Evolutionary conservation across 2,329 filamentous ascomycete species (phyloP).

Genomic region (Colletotrichum sp.): DNA sequence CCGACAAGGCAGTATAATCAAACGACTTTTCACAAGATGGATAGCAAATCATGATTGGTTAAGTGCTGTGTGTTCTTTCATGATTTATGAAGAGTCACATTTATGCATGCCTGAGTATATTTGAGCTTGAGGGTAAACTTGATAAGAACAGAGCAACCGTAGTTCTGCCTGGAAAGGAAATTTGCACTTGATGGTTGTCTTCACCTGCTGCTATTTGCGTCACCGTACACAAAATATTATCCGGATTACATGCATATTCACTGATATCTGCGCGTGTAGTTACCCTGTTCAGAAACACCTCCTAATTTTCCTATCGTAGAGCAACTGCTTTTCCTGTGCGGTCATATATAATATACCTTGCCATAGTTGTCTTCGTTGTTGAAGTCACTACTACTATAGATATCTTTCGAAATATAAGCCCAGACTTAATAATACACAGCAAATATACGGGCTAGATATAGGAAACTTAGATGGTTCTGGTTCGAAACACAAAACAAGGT

Average conservation of each 20-base stretch:
- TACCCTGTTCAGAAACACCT: too few species aligned
- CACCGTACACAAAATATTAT: neutral
- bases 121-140: neutral
- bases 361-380: too few species aligned
- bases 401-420: neutral
- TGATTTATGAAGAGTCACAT: neutral
- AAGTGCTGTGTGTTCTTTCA: too few species aligned
- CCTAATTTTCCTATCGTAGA: too few species aligned
- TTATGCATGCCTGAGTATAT: neutral
- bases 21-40: too few species aligned
- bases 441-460: neutral
- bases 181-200: rapidly evolving
- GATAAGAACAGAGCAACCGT: neutral
- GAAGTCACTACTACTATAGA: neutral
- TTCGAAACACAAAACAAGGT: neutral
- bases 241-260: neutral
- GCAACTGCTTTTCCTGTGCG: neutral
- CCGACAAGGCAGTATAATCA: too few species aligned
- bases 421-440: rapidly evolving
- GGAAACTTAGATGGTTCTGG: too few species aligned
- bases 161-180: neutral
- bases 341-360: neutral
- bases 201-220: rapidly evolving
- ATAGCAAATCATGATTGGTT: too few species aligned
- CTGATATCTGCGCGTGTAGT: neutral